A percentile compares a stretch with the other conserved stretches of the same genome.
Evolutionary conservation across 805 yeast genomes (phyloP).

Genomic region (Candida verbasci): DNA sequence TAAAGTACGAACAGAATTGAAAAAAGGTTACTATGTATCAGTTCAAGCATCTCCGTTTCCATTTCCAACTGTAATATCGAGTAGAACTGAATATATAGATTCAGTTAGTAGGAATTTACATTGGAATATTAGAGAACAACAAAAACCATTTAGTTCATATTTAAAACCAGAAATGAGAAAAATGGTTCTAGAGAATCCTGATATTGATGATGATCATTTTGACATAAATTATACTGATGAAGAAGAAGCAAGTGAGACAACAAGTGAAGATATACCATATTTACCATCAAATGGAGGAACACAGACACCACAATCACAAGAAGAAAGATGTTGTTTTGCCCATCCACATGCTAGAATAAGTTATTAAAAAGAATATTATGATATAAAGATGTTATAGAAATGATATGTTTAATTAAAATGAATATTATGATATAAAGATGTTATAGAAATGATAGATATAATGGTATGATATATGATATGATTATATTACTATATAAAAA

Average conservation of each 20-base stretch:
- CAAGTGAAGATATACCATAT: conserved; percentile 20
- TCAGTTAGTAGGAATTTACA: conserved; percentile 80
- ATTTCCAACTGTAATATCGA: conserved; percentile 84
- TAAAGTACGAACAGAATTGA: conserved; percentile 74
- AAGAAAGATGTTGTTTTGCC: conserved; percentile 38
- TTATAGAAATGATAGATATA: no score
- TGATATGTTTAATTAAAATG: no score
- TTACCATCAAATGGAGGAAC: conserved; percentile 29
- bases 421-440: no score
- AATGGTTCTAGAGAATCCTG: conserved; percentile 1
- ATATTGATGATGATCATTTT: conserved; percentile 19
- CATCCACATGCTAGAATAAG: conserved; percentile 39
- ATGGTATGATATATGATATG: no score
- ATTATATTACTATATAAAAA: no score
- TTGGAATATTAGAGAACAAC: conserved; percentile 91
- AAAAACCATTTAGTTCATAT: conserved; percentile 57
- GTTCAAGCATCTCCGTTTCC: conserved; percentile 86
- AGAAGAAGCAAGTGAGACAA: conserved; percentile 7
- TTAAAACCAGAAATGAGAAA: conserved; percentile 8
- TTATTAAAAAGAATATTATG: not conserved
- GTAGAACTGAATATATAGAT: conserved; percentile 75
- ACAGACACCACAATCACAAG: conserved; percentile 29
- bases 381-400: no score
- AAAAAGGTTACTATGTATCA: conserved; percentile 79
- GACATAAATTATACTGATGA: conserved; percentile 35